Conservation (phyloP, 2,329 filamentous ascomycete species). For the Sporothrix sp. region DNA sequence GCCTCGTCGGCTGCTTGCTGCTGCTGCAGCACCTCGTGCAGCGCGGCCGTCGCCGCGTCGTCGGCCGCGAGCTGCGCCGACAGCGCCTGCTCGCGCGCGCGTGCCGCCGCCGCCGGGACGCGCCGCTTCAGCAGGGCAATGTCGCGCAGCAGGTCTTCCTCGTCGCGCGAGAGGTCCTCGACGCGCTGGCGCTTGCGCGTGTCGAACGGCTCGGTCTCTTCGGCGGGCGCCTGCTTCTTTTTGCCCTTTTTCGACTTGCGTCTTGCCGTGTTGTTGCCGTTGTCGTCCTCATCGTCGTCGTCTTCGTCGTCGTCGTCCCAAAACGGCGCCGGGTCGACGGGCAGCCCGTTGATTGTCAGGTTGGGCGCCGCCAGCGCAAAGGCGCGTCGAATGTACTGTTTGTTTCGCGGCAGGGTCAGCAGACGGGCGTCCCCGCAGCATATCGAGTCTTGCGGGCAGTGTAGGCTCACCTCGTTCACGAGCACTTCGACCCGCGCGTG, state of each 20-base stretch:
- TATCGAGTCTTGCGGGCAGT: no score
- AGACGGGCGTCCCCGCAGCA: no score
- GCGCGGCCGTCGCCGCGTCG: constrained; percentile 29
- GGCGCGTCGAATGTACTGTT: constrained; percentile 51
- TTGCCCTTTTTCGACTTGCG: not conserved
- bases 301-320: constrained; percentile 1
- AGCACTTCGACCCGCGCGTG: constrained; percentile 49
- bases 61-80: constrained; percentile 35
- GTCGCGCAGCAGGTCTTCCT: constrained; percentile 54
- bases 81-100: constrained; percentile 31
- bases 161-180: constrained; percentile 50
- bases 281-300: no score
- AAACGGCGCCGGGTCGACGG: constrained; percentile 31
- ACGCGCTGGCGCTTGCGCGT: constrained; percentile 47
- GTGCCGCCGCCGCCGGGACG: constrained; percentile 37
- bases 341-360: constrained; percentile 53
- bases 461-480: constrained; percentile 42
- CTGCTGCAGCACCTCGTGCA: constrained; percentile 22
- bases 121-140: constrained; percentile 50
- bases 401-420: no score
- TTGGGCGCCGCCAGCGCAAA: constrained; percentile 50
- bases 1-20: constrained; percentile 36
- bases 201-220: constrained; percentile 51
- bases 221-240: constrained; percentile 20
- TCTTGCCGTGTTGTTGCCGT: not conserved